Base-by-base conservation (phyloP, 345 rosid species). In the Citrus reticulata region DNA sequence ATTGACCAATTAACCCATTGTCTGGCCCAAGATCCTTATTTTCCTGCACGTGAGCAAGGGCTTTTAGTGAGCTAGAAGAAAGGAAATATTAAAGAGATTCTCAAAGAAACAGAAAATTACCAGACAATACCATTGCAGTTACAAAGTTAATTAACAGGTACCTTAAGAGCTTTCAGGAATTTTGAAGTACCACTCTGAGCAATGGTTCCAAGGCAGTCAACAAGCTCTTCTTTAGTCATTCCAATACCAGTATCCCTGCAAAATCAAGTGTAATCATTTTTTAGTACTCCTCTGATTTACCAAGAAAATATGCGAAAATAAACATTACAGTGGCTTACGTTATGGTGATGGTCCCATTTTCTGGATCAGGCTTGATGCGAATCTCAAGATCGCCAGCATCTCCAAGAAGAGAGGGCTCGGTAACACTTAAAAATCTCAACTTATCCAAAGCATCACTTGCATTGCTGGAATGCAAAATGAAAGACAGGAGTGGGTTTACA, bases 371-470 rank as follows among this genome's bases (percentile, higher is more conserved):
- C 81, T 87, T 94, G 83, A 96, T 93, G 30, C 95, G 89, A 77
- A 96, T 96, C 89, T 96, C 97, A 37, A 96, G 89, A 30, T 91
- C 90, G 40, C 94, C 98, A 72, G 93, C 92, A 81, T 96, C 93
- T 72, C 98, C 97, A 73, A 96, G 97, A 78, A 96, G 79, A 58
- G 97, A 46, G 10, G 99, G 98, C 79, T 96, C 98, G 4, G 99
- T 96, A 64, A 96, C 98, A 83, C 99, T 92, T 81, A 90, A 81
- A 86, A 96, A 96, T 83, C 99, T 90, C 83, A 96, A 76, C 91
- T 96, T 96, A 81, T 94, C 99, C 73, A 96, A 87, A 78, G 99
- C 99, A 93, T 96, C 99, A 85, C 99, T 96, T 27, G 97, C 99
- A 78, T 96, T 96, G 83, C 99, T 96, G 90, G 1, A 78, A 74